A percentile compares a stretch with the other conserved stretches of the same genome.
These are phyloP conservation scores for Nitzschia sp. DNA, from an alignment of 108 stramenopile genomes.

Conservation along the genomic window DNA sequence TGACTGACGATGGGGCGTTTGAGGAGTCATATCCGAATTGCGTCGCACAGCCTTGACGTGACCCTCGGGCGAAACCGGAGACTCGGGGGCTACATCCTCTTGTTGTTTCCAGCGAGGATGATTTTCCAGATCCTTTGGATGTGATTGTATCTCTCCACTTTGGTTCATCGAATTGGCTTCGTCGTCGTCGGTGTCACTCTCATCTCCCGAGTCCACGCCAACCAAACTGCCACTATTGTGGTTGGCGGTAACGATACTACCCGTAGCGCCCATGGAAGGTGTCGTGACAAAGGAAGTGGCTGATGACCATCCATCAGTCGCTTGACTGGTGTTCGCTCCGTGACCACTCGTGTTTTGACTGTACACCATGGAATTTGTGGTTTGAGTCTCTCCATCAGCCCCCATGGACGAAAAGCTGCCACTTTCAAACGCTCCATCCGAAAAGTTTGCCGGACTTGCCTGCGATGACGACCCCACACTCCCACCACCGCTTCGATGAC, in stretches of 20 bases:
- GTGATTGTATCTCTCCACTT: neutral
- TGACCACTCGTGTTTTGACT: neutral
- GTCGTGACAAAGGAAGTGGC: neutral
- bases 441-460: neutral
- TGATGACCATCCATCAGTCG: too few species aligned
- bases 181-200: neutral
- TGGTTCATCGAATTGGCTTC: conserved; percentile 5
- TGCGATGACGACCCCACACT: too few species aligned
- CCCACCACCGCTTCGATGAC: neutral
- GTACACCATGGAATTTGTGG: conserved; percentile 1
- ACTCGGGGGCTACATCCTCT: too few species aligned
- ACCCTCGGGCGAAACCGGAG: too few species aligned
- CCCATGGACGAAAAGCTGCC: conserved; percentile 1
- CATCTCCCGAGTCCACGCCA: neutral
- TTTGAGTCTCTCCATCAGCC: neutral
- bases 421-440: neutral
- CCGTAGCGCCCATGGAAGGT: too few species aligned
- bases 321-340: neutral
- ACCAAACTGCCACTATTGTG: neutral
- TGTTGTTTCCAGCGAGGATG: too few species aligned
- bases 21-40: too few species aligned
- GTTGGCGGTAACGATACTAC: too few species aligned
- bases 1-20: too few species aligned
- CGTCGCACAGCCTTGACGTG: too few species aligned
- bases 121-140: too few species aligned